Evolutionary conservation across 2,329 filamentous ascomycete genomes (phyloP).

Genomic region (Penicillium griseofulvum): DNA sequence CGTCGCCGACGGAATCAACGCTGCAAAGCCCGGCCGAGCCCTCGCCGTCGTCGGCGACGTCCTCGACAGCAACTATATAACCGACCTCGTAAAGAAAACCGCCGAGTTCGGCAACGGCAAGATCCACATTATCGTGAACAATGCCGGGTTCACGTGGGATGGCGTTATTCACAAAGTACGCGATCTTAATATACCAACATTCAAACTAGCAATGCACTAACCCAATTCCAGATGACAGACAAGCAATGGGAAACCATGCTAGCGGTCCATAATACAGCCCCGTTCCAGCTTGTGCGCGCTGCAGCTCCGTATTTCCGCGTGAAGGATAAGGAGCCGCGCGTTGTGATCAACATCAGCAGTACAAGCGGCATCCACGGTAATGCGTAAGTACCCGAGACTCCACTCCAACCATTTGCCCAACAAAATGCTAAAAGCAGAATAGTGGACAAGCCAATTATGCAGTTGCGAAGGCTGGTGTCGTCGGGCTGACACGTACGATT

Average conservation of each 20-base stretch:
- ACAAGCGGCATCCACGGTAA: constrained; percentile 84
- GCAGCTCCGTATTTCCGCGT: constrained; percentile 86
- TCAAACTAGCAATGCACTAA: background rate
- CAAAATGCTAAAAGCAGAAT: background rate
- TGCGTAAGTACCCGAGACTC: constrained; percentile 45
- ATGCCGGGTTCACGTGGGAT: constrained; percentile 91
- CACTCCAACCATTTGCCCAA: background rate
- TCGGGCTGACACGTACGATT: constrained; percentile 81
- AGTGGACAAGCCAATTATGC: constrained; percentile 84
- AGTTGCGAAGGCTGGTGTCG: constrained; percentile 78
- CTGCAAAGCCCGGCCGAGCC: constrained; percentile 60
- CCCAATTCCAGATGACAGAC: constrained; percentile 63
- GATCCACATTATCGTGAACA: constrained; percentile 89
- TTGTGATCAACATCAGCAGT: constrained; percentile 78
- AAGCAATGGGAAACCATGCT: constrained; percentile 91
- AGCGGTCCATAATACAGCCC: constrained; percentile 76
- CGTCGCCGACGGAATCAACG: constrained; percentile 69
- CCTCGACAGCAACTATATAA: constrained; percentile 67
- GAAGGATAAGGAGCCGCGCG: constrained; percentile 73
- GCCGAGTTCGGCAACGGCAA: constrained; percentile 81
- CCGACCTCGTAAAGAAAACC: constrained; percentile 67
- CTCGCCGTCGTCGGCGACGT: constrained; percentile 75
- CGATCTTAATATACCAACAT: background rate
- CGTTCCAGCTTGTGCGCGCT: constrained; percentile 77
- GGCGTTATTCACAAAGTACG: constrained; percentile 78